Base-by-base conservation (phyloP, 768 basidiomycete species). In the Hygrophoropsis aurantiaca region DNA sequence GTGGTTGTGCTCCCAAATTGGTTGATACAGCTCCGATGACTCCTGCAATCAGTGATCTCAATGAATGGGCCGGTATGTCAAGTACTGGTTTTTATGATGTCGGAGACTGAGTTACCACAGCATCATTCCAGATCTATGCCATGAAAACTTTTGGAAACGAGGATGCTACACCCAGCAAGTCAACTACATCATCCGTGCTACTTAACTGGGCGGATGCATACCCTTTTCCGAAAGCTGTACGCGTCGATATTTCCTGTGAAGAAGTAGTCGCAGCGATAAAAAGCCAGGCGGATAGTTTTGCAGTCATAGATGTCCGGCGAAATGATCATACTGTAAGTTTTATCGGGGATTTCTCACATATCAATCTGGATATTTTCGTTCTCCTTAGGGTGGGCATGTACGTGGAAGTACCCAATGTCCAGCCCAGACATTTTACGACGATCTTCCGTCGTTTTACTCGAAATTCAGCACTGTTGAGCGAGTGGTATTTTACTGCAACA, bases 401-500 rank as follows among this genome's bases (percentile, higher is more conserved):
- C 66, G 70, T 25, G 77, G 75, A 51, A 81, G 79, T 44, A 54
- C 69, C 43, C 74, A 81, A 30, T 69, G 61, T 49, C 65, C 70
- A 2, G 81, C 79, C 0, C 75, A 81, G 50, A 72, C 73, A 0
- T 81, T 83, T 56, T 70, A 73, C 39, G 68, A 75, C 40, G 65
- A 74, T 27, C 60, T 79, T 11, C 62, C 69, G 1, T 32, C 37
- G 9, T 75, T 81, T 54, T 67, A 72, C 23, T 65, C 74, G 23
- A 63, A 66, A 42, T 71, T 75, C 52, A 64, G 64, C 41, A 54
- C 67, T 19, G 73, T 66, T 0, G 54, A 62, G 9, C 61, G 64
- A 11, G 77, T 82, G 8, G 70, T 82, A 6, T 82, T 82, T 48
- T 81, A 81, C 47, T 82, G 78, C 46, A 62, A 68, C 34, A 75